phyloP scores from a whole-genome alignment of 192 early-diverging fungal species.

The Rhizoclosmatium globosum region DNA sequence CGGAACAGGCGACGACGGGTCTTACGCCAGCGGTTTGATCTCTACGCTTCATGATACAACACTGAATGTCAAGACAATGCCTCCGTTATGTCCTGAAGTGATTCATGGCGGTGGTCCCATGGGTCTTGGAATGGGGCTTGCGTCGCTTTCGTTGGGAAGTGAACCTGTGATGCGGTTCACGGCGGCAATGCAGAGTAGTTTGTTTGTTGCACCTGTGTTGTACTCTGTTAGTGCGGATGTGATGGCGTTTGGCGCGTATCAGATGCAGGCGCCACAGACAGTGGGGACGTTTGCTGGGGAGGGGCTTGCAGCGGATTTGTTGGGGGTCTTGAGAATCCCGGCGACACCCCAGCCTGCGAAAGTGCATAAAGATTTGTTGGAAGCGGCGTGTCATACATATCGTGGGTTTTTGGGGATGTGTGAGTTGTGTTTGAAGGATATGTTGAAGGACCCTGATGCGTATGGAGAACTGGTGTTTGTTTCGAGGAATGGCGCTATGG shows the following conservation, averaged over 20 bases:
- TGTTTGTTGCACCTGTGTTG: slow-evolving; percentile 25
- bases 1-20: slow-evolving; percentile 4
- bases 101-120: background rate
- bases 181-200: slow-evolving; percentile 20
- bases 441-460: slow-evolving; percentile 18
- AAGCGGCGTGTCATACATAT: slow-evolving; percentile 6
- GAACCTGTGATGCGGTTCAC: slow-evolving; percentile 16
- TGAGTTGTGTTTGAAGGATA: slow-evolving; percentile 19
- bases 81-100: background rate
- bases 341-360: slow-evolving; percentile 16
- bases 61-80: background rate
- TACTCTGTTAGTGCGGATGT: slow-evolving; percentile 33
- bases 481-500: slow-evolving; percentile 10
- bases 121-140: background rate
- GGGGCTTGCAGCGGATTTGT: slow-evolving; percentile 9
- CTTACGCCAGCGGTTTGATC: background rate
- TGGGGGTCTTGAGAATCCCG: slow-evolving; percentile 24
- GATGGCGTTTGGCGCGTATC: slow-evolving; percentile 40
- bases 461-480: slow-evolving; percentile 31
- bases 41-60: background rate
- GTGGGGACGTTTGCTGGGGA: background rate
- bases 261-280: slow-evolving; percentile 1
- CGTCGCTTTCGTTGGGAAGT: background rate
- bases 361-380: slow-evolving; percentile 30
- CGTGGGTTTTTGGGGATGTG: slow-evolving; percentile 30